These are phyloP conservation scores for Aquanectria penicillioides DNA, from an alignment of 2,329 filamentous ascomycete genomes.

Conservation along the genomic window DNA sequence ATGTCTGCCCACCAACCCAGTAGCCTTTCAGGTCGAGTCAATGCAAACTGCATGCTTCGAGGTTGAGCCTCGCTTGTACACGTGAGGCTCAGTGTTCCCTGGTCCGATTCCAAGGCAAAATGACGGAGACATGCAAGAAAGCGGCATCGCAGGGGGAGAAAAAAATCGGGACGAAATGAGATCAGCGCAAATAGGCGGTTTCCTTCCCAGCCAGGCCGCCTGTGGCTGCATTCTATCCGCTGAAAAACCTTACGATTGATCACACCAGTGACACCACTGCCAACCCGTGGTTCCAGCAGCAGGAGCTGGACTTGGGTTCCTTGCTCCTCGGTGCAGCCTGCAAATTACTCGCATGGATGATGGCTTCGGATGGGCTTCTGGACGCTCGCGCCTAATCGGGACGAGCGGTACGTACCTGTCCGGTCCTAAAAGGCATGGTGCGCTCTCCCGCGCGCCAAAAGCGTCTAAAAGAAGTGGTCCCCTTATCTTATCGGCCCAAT, in stretches of 20 bases:
- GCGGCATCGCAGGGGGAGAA: background rate
- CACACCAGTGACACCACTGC: slow-evolving; percentile 31
- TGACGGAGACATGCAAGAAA: background rate
- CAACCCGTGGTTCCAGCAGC: background rate
- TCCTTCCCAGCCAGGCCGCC: background rate
- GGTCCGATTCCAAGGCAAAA: background rate
- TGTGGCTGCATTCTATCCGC: slow-evolving; percentile 5
- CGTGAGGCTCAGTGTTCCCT: slow-evolving; percentile 2
- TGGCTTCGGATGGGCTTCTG: slow-evolving; percentile 4
- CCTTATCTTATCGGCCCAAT: slow-evolving; percentile 19
- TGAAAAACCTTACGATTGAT: slow-evolving; percentile 33
- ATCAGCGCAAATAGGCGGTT: background rate
- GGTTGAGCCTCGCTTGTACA: background rate
- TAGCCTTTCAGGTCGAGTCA: too few species aligned
- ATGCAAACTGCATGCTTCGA: background rate
- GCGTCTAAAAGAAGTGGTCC: background rate
- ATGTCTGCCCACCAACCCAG: slow-evolving; percentile 1
- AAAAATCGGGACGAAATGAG: background rate
- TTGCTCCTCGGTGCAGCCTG: slow-evolving; percentile 9
- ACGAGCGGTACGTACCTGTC: slow-evolving; percentile 11
- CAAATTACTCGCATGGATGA: slow-evolving; percentile 24
- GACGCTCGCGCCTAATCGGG: slow-evolving; percentile 5
- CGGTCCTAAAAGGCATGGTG: background rate
- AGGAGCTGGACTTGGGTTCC: slow-evolving; percentile 21
- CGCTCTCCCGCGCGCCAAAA: slow-evolving; percentile 6